A percentile compares a stretch with the other conserved stretches of the same genome.
phyloP scores from a whole-genome alignment of 1,284 basidiomycete species.

The Cryptococcus wingfieldii region DNA sequence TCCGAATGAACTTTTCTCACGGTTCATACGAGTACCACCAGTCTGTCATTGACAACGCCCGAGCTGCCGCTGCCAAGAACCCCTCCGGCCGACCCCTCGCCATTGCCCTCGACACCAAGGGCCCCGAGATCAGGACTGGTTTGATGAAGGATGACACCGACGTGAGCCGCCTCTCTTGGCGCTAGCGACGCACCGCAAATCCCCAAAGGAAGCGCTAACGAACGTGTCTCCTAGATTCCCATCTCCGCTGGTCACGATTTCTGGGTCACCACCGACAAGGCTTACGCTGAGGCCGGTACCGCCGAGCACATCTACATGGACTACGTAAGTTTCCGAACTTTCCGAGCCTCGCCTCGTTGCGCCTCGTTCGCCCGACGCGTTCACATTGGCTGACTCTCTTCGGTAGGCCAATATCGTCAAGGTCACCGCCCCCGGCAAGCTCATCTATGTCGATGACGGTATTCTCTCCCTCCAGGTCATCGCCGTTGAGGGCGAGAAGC shows the following conservation, averaged over 20 bases:
- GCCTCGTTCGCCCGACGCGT: too few relatives aligned
- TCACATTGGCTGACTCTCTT: constrained; percentile 8
- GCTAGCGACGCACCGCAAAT: neutral
- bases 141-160: constrained; percentile 82
- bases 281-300: constrained; percentile 73
- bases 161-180: constrained; percentile 54
- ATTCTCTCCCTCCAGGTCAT: constrained; percentile 92
- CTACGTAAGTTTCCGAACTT: constrained; percentile 60
- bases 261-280: constrained; percentile 77
- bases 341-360: neutral
- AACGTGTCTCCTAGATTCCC: constrained; percentile 56
- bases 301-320: constrained; percentile 84
- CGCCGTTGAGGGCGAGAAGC: constrained; percentile 71
- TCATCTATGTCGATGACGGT: constrained; percentile 97
- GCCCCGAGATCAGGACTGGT: constrained; percentile 98
- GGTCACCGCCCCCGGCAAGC: constrained; percentile 91
- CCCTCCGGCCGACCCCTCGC: constrained; percentile 82
- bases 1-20: constrained; percentile 98
- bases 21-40: constrained; percentile 95
- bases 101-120: constrained; percentile 99
- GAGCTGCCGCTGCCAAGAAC: constrained; percentile 69
- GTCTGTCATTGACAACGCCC: constrained; percentile 93
- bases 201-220: neutral
- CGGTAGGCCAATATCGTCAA: constrained; percentile 80
- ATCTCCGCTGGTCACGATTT: constrained; percentile 93